Evolutionary conservation across 2,329 filamentous ascomycete species (phyloP), one percentile per base, ranked within the genome.

Genomic region (Teratosphaeria pseudoeucalypti): DNA sequence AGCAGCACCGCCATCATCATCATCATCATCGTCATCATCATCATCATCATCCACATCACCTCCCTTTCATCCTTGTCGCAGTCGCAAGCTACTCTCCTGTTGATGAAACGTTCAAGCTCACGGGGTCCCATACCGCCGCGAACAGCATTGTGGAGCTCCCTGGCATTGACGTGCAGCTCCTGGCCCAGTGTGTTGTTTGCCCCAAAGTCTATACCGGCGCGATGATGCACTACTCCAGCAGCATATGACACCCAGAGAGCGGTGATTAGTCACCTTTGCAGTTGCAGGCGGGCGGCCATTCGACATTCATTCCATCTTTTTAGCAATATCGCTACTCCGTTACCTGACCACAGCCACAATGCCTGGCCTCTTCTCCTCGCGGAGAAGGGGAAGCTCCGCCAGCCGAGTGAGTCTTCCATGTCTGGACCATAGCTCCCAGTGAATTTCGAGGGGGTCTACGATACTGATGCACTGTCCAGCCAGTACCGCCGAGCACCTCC

Each of bases 401-500:
- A 64, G 63, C 57, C 67, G 62, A 57, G 68, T 70, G 74, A 65
- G 73, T 73, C 57, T 52, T 29, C n/a, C 39, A 6, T n/a, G 43
- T n/a, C 16, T 19, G n/a, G 6, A 49, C 19, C 57, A 39, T 54
- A 34, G 23, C 34, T 39, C 53, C 14, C 47, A 7, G 32, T n/a
- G 23, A 14, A 43, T 3, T n/a, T 5, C 32, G 10, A 32, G 2
- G 7, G 29, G 29, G 5, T 32, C 29, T 32, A 16, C 26, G 52
- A 47, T 39, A 56, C 43, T 58, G 26, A 55, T 54, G 9, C 27
- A 27, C 26, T 60, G 19, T 60, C 54, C 60, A 66, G 65, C 62
- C 65, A 11, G 43, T 66, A 75, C 90, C 85, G 83, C 85, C 82
- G 60, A 62, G 78, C 81, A 86, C 85, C 70, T 81, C 88, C 59